Base-by-base conservation (phyloP, 345 rosid species). In the Psidium friedrichsthalianum region DNA sequence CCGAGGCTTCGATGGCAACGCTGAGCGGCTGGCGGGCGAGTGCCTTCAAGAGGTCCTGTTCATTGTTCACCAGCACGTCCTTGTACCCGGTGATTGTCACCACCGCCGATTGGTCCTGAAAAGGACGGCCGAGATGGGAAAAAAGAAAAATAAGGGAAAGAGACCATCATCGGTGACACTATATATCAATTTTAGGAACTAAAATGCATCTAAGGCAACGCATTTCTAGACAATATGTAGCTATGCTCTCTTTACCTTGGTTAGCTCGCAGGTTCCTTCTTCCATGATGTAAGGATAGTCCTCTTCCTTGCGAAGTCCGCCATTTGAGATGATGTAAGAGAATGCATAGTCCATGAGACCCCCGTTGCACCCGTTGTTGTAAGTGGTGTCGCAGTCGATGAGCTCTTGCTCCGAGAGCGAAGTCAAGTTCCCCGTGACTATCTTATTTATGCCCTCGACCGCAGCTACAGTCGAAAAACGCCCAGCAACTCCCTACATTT, bases 271-370 rank as follows among this genome's bases (percentile, higher is more conserved):
- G 83, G 91, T 93, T 83, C 94, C 92, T 86, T 92, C 94, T 24
- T 93, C 95, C 94, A 92, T 93, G 82, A 91, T 87, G 85, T 94
- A 94, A 15, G 95, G 95, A 76, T 94, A 94, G 89, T 93, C 95
- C n/a, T 87, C 93, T 64, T 94, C 96, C 84, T 84, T 92, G 89
- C 87, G 94, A 82, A 94, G 91, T 29, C 95, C 96, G 27, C 92
- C 93, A 74, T 82, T 92, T 59, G 86, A 57, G 80, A 89, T 76
- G 40, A 94, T 91, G 86, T 87, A 94, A 47, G 87, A 51, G 47
- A 93, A 93, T 14, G 93, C 94, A 53, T 92, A 90, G 82, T 94
- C 95, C 95, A 92, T 92, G 36, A 92, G 91, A 82, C 95, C 95
- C 9, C 95, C 93, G 53, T 92, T 92, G 88, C 93, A 94, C 44